Base-by-base conservation (phyloP, 2,329 filamentous ascomycete genomes). In the Didymella pinodella region DNA sequence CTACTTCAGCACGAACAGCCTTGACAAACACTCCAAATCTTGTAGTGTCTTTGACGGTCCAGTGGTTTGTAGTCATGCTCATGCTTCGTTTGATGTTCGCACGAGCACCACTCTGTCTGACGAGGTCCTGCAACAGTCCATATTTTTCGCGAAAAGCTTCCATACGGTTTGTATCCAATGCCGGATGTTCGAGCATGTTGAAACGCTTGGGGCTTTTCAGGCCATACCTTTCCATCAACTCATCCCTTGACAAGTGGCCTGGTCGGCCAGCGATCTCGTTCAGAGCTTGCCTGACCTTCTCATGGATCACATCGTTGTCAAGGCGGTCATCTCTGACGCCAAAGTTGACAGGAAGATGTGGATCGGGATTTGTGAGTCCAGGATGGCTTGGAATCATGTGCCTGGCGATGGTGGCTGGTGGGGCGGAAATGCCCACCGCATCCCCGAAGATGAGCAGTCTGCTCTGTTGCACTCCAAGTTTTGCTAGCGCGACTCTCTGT, bases 381-480 rank as follows among this genome's bases (percentile, higher is more conserved):
- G 80, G 79, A 54, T 79, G 77, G 53, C 72, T 75, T 20, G 80
- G 80, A 29, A 82, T 76, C 65, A 80, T 80, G 54, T 77, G 76
- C 45, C 75, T 71, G 25, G 80, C 80, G 51, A 81, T 80, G 1
- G 70, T 74, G 2, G 73, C 67, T 18, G 80, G 80, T 18, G 80
- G 80, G 20, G 78, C 78, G 20, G 75, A 76, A 28, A 83, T 77
- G 25, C 80, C 80, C 11, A 82, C 73, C 5, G 77, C 77, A 65
- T 81, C 78, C n/a, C 80, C 81, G 73, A 80, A 82, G 58, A 81
- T 81, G 54, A 83, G 71, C 45, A 83, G 73, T 26, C 80, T 74
- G 36, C 79, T 79, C 65, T 83, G 81, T 63, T 82, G 78, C 25
- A 83, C 74, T 52, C 80, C 80, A 6, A 82, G 69, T 51, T 77